Base-by-base conservation (phyloP, 2,329 filamentous ascomycete species). In the Penicillium sp. region DNA sequence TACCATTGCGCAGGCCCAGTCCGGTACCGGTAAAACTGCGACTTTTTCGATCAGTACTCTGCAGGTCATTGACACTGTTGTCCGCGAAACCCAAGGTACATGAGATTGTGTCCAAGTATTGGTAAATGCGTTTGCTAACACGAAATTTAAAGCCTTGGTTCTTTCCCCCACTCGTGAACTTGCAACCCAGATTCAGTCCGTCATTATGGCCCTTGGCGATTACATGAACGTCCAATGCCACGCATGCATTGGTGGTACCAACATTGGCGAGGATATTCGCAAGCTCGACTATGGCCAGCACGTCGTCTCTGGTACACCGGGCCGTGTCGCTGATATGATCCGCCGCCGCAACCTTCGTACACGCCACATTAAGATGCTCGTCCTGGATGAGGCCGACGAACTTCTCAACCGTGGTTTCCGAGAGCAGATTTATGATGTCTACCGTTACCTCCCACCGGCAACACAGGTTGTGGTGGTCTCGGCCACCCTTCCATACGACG, bases 371-470 rank as follows among this genome's bases (percentile, higher is more conserved):
- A 99, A 99, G 89, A 96, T 98, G 90, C 96, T 99, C 80, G 92
- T 99, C 72, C 91, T 99, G 71, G 95, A 99, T 77, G 95, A 99
- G 85, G 95, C 95, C 73, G 95, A 99, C 78, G 95, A 99, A 83
- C 97, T 99, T 90, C 87, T 99, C 26, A 65, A 91, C 86, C 93
- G 93, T 75, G 95, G 95, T 85, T 99, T 99, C 88, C 96, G 93
- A 73, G 95, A 99, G 85, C 95, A 99, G 84, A 99, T 99, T 83
- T 99, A 99, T 86, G 95, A 99, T 80, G 96, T 99, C 82, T 99
- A 97, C 89, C 93, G 96, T 82, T 90, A 97, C 61, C 90, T 99
- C 54, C 95, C 95, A 57, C 95, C 96, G 82, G 93, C 91, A 63
- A 99, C 93, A 76, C 95, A 99, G 86, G 95, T 99, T 67, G 93